Conservation (phyloP, 2,329 filamentous ascomycete genomes). For the Botryotinia globosa region DNA sequence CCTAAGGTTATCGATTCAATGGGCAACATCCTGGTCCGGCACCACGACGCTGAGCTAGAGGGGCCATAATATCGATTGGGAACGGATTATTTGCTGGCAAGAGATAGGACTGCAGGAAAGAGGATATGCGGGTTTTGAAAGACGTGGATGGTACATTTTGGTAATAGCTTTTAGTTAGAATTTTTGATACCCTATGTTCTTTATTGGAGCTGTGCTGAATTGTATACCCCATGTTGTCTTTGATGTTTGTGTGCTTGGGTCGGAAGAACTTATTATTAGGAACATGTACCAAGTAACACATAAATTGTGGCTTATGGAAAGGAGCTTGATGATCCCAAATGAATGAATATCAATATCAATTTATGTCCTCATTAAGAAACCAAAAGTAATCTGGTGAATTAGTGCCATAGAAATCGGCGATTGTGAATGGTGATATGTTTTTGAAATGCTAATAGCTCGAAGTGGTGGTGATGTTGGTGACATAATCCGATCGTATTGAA, state of each 20-base stretch:
- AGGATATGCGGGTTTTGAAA: neutral
- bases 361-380: accelerated
- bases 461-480: no score
- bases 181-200: neutral
- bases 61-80: accelerated
- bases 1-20: neutral
- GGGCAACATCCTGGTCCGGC: neutral
- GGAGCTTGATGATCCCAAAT: neutral
- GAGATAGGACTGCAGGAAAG: neutral
- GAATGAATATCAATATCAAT: neutral
- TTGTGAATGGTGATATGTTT: neutral
- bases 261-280: no score
- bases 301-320: neutral
- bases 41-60: neutral
- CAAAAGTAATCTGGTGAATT: neutral
- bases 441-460: neutral
- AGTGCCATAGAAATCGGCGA: neutral
- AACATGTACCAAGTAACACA: neutral
- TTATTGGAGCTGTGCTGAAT: neutral
- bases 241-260: neutral
- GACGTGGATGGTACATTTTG: neutral
- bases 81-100: accelerated
- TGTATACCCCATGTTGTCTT: neutral
- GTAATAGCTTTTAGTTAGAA: neutral
- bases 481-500: no score